phyloP scores from a whole-genome alignment of 352 stramenopile species.

The Aphanomyces cochlioides region DNA sequence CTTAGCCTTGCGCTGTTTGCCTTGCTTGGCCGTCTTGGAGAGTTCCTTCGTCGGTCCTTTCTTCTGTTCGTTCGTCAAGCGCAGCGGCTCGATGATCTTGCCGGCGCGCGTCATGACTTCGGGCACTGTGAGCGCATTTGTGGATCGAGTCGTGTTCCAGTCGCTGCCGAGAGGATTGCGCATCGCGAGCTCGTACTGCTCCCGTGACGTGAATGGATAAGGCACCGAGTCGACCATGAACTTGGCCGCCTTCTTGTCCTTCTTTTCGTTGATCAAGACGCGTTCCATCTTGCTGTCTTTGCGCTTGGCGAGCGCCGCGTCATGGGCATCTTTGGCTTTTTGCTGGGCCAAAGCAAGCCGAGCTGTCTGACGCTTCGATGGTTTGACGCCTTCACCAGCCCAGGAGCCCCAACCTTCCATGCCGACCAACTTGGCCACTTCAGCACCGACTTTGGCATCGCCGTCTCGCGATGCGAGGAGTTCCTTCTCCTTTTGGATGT shows the following conservation, averaged over 20 bases:
- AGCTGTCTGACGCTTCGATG: slow-evolving; percentile 79
- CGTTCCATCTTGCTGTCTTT: slow-evolving; percentile 67
- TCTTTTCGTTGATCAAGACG: slow-evolving; percentile 86
- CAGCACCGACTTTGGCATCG: slow-evolving; percentile 65
- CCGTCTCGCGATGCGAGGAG: slow-evolving; percentile 57
- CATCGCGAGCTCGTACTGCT: slow-evolving; percentile 97
- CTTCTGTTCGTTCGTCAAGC: slow-evolving; percentile 80
- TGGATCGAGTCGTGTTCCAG: slow-evolving; percentile 92
- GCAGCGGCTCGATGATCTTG: slow-evolving; percentile 92
- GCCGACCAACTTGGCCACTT: slow-evolving; percentile 73
- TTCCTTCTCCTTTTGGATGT: slow-evolving; percentile 93
- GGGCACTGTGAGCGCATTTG: slow-evolving; percentile 90
- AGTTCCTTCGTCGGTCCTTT: slow-evolving; percentile 72
- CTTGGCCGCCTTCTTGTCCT: slow-evolving; percentile 84
- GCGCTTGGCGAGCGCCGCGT: slow-evolving; percentile 58
- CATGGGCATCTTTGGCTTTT: slow-evolving; percentile 59
- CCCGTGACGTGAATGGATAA: slow-evolving; percentile 96
- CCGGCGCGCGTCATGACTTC: slow-evolving; percentile 91
- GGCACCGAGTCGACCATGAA: slow-evolving; percentile 89
- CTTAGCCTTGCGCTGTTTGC: slow-evolving; percentile 77
- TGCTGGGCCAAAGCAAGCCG: slow-evolving; percentile 77
- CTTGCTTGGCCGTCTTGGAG: slow-evolving; percentile 32
- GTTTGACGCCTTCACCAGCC: slow-evolving; percentile 73
- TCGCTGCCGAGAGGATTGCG: slow-evolving; percentile 89
- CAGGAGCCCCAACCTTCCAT: slow-evolving; percentile 91